Evolutionary conservation across 2,329 filamentous ascomycete genomes (phyloP), one percentile per base, ranked within the genome.

Genomic region (Stachybotrys elegans): DNA sequence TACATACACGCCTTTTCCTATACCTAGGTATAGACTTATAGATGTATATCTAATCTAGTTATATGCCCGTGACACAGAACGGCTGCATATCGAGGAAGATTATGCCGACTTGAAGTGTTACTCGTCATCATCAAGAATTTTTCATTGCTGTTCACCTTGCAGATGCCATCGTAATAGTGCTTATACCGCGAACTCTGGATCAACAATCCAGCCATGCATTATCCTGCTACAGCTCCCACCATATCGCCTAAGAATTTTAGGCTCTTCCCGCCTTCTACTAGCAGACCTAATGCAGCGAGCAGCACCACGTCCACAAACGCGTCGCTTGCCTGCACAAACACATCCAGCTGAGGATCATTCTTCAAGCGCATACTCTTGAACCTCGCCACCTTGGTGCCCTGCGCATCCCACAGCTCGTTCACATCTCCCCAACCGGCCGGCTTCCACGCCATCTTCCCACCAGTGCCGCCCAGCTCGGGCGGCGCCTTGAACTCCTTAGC

Each of bases 401-500:
- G 36, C 8, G 19, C 22, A 16, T 39, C 36, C 36, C 36, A 39
- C 19, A 39, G 16, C 21, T 39, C 36, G 19, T 14, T 22, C n/a
- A 21, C 36, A 22, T 39, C 20, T 23, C 36, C 36, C 36, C 36
- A 39, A 12, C 36, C 36, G 14, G 36, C 36, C 20, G 36, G 36
- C 22, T 40, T 40, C 22, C 38, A 40, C 16, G 7, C 13, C 22
- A 40, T 17, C 38, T 40, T 40, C 21, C 22, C 38, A 25, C 38
- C 22, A 19, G 22, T 40, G 7, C 38, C 38, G 16, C 38, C 38
- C 8, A 40, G 8, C 17, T 40, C 38, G 21, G 17, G 14, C 21
- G 38, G 38, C 17, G 22, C 38, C 23, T 40, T 19, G 17, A 40
- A 40, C 38, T 25, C 38, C 16, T 40, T 40, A 23, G 38, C 38